Percentiles rank a stretch among this genome's conserved stretches.
These are phyloP conservation scores for Erysimum cheiranthoides DNA, from an alignment of 345 rosid species.

Conservation along the genomic window DNA sequence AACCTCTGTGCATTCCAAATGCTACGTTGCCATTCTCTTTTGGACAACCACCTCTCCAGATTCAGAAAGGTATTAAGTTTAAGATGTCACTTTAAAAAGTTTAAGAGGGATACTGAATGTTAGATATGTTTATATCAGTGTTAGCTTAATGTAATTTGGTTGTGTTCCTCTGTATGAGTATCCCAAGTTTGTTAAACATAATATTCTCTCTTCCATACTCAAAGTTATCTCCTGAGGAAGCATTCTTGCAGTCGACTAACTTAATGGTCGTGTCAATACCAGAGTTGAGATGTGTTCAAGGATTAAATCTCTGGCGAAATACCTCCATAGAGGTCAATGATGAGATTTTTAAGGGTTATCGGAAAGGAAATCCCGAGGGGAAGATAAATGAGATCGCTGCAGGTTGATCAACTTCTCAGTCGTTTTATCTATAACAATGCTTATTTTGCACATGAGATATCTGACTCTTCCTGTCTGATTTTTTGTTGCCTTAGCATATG, in stretches of 20 bases:
- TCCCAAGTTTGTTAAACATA: background rate
- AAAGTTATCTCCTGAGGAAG: background rate
- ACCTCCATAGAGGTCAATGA: slow-evolving; percentile 69
- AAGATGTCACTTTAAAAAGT: background rate
- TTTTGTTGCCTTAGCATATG: slow-evolving; percentile 71
- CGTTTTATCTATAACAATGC: slow-evolving; percentile 1
- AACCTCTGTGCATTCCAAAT: slow-evolving; percentile 55
- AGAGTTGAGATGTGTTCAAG: slow-evolving; percentile 48
- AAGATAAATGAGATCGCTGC: slow-evolving; percentile 73
- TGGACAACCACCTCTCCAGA: slow-evolving; percentile 24
- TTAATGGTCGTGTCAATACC: slow-evolving; percentile 15
- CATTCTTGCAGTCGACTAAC: slow-evolving; percentile 11
- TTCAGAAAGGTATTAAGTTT: slow-evolving; percentile 50
- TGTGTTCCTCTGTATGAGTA: background rate
- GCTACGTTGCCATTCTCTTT: slow-evolving; percentile 48
- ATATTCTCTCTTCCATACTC: background rate
- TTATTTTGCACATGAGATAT: slow-evolving; percentile 14
- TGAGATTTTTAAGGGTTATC: slow-evolving; percentile 73
- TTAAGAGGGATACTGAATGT: background rate
- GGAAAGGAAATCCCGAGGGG: slow-evolving; percentile 63
- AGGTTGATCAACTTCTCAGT: slow-evolving; percentile 56
- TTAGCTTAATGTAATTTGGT: background rate
- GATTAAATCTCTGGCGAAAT: slow-evolving; percentile 69
- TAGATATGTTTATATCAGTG: slow-evolving; percentile 1
- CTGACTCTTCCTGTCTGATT: slow-evolving; percentile 30